Evolutionary conservation across 331 rosid species (phyloP).

Genomic region (Cydonia oblonga): DNA sequence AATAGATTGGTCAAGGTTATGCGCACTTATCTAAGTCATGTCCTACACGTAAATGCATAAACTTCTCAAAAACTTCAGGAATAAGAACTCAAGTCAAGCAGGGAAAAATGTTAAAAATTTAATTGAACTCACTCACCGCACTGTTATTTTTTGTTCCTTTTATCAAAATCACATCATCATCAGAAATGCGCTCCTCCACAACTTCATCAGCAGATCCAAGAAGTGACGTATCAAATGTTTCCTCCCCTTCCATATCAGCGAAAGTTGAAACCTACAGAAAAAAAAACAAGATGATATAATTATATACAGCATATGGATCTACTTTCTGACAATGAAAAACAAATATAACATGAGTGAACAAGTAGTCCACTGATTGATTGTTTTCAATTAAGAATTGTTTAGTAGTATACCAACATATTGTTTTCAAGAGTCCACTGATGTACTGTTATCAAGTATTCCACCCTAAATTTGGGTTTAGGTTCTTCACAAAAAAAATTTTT

Average conservation of each 20-base stretch:
- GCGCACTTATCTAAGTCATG: no score
- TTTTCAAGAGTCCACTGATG: not conserved
- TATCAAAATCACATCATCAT: slow-evolving; percentile 80
- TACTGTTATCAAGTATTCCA: not conserved
- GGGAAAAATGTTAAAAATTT: not conserved
- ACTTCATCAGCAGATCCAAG: slow-evolving; percentile 97
- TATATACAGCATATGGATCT: not conserved
- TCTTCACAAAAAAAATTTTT: not conserved
- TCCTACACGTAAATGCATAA: not conserved
- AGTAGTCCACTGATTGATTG: not conserved
- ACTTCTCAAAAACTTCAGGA: not conserved
- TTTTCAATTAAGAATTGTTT: not conserved
- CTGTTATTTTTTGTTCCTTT: slow-evolving; percentile 81
- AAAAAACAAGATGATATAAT: not conserved
- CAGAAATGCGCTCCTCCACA: slow-evolving; percentile 89
- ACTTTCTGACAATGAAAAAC: not conserved
- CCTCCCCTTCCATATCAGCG: slow-evolving; percentile 99
- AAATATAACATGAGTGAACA: not conserved
- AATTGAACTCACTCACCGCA: slow-evolving; percentile 55
- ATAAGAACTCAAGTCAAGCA: not conserved
- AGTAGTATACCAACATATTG: not conserved
- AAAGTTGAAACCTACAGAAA: slow-evolving; percentile 76
- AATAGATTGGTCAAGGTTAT: no score
- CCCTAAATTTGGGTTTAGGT: not conserved
- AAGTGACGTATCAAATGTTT: slow-evolving; percentile 84